A percentile compares a stretch with the other conserved stretches of the same genome.
Evolutionary conservation across 345 rosid species (phyloP).

Genomic region (Hypericum perforatum): DNA sequence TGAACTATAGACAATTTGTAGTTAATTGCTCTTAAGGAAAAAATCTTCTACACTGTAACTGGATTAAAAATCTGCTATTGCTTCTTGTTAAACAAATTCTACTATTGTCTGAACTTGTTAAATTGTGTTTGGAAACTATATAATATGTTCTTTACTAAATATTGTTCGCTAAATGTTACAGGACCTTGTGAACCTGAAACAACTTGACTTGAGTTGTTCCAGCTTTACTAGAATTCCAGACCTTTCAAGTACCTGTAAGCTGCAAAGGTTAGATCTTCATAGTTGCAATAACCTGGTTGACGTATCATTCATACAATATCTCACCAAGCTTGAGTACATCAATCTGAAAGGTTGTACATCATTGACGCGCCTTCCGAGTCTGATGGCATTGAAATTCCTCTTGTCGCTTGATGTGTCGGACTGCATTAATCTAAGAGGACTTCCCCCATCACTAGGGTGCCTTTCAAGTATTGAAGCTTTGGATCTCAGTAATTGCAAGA

Average conservation of each 20-base stretch:
- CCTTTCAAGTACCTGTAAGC: background rate
- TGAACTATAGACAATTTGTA: too few relatives aligned
- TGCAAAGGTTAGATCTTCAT: background rate
- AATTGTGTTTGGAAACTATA: too few relatives aligned
- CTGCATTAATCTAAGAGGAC: background rate
- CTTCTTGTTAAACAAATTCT: too few relatives aligned
- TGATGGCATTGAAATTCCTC: background rate
- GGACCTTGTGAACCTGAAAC: background rate
- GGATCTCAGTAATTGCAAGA: background rate
- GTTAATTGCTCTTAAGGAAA: too few relatives aligned
- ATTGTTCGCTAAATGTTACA: background rate
- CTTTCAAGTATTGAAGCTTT: background rate
- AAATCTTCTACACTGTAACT: too few relatives aligned
- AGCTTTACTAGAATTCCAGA: background rate
- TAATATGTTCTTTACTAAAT: too few relatives aligned
- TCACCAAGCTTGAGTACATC: background rate
- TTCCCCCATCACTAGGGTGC: constrained; percentile 1
- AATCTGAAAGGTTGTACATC: background rate
- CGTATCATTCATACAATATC: background rate
- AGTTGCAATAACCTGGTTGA: background rate
- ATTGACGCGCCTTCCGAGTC: background rate
- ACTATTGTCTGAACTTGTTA: too few relatives aligned
- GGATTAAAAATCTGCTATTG: too few relatives aligned
- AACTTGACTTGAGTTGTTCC: background rate
- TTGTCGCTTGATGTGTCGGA: background rate